Conservation (phyloP, 306 rosid genomes). For the Prunus padus region DNA sequence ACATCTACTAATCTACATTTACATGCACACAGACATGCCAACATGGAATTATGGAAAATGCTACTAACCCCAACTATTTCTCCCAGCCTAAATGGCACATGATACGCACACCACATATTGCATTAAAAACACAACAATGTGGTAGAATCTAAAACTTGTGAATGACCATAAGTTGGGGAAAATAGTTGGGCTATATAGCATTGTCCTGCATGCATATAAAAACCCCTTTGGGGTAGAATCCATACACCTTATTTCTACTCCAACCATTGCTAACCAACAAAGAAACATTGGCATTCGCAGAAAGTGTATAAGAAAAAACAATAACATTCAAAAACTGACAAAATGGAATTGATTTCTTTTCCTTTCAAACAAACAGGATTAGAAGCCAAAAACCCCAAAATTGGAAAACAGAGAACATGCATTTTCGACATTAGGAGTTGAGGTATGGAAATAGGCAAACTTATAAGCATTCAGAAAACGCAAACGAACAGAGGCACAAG, state of each 20-base stretch:
- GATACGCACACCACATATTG: no score
- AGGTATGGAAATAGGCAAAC: conserved; percentile 6
- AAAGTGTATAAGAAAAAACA: not conserved
- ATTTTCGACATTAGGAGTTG: not conserved
- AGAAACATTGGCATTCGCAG: not conserved
- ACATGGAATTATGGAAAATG: no score
- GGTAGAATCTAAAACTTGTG: not conserved
- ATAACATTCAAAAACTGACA: not conserved
- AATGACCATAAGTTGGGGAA: conserved; percentile 1
- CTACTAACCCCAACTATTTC: no score
- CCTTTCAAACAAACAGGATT: conserved; percentile 10
- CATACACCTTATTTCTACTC: conserved; percentile 54
- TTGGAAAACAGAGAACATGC: not conserved
- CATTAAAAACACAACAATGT: no score
- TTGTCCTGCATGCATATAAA: no score
- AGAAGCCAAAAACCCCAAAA: not conserved
- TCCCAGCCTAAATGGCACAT: no score
- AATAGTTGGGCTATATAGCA: no score
- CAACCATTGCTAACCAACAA: conserved; percentile 28
- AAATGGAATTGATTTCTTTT: not conserved
- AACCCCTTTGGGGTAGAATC: conserved; percentile 46
- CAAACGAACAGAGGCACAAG: conserved; percentile 1
- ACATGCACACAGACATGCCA: no score
- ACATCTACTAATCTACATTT: no score
- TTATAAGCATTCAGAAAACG: conserved; percentile 22